Evolutionary conservation across 2,329 filamentous ascomycete species (phyloP), one percentile per base, ranked within the genome.

Genomic region (Xylaria sp.): DNA sequence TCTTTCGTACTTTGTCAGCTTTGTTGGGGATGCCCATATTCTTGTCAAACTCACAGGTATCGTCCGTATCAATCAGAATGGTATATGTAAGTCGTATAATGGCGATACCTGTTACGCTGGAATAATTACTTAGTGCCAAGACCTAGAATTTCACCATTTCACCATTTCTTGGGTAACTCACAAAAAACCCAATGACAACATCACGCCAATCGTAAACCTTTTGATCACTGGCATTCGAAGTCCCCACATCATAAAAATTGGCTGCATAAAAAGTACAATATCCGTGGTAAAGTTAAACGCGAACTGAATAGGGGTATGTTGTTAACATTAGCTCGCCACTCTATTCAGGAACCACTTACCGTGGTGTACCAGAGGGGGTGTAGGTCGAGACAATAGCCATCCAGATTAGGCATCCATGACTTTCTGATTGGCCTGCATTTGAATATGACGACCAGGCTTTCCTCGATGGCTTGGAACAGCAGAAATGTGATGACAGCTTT

Each of bases 321-420:
- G 15, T 53, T 4, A 53, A 4, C 28, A 51, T 15, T 5, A 23
- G 31, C 54, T 15, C 17, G 42, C 28, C 31, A 49, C 38, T n/a
- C 28, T 48, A 20, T 48, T 36, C 20, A 54, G 26, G 5, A 2
- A 53, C 42, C 10, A 74, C 78, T 74, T 63, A 79, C 79, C 1
- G 78, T 77, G 13, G 63, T 69, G 72, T 78, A 80, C 76, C 76
- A 80, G 2, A 80, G 66, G 17, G 78, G 74, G 20, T 72, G 72
- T 26, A 79, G 54, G 53, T 79, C 70, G 10, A 77, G 48, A 20
- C 76, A 80, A 17, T 71, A 59, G 17, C 76, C 75, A 6, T 70
- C 48, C 33, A 73, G 44, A 6, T 66, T 62, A 17, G 74, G 67
- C 2, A 69, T 62, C 72, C 74, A 79, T n/a, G 77, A 72, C 26